Evolutionary conservation across 2,329 filamentous ascomycete species (phyloP), one percentile per base, ranked within the genome.

Genomic region (Eurotiales sp.): DNA sequence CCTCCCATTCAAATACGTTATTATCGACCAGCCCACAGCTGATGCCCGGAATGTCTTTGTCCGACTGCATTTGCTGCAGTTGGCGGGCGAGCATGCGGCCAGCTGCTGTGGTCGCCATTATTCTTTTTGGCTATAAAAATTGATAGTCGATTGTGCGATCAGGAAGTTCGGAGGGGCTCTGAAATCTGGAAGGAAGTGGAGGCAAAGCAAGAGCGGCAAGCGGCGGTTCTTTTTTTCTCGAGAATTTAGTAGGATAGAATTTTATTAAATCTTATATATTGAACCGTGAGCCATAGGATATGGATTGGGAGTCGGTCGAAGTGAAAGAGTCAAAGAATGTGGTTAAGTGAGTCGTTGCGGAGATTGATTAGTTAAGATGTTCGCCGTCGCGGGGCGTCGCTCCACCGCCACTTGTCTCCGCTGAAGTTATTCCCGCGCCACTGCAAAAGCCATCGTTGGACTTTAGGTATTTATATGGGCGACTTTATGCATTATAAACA

Each of bases 1-100:
- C 90, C 71, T 97, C 91, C 93, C 93, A 99, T 75, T 95, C 88
- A 59, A 96, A 96, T 8, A 97, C 84, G 67, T 95, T 87, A 69
- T 87, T 88, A 63, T 86, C 84, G 47, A 91, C 84, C 39, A 99
- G 77, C 0, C 93, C 93, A 63, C 90, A 95, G 56, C 90, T 96
- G 65, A 97, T 96, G 48, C 92, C 93, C 0, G 90, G 90, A 42
- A 97, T 87, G 70, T 96, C 90, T 67, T 90, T 92, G 68, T 89
- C 86, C 21, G 81, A 84, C 72, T 95, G 89, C 83, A 99, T 97
- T 68, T 95, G 86, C 76, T 95, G 95, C 58, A 97, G 83, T 73
- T 97, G 92, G 52, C 88, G 84, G 61, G 81, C 77, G 42, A 99
- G 83, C 58, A 97, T 83, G 55, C 85, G 55, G 74, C 76, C 68